These are phyloP conservation scores for Penicillium tannophilum DNA, from an alignment of 495 filamentous ascomycete species.

Conservation along the genomic window DNA sequence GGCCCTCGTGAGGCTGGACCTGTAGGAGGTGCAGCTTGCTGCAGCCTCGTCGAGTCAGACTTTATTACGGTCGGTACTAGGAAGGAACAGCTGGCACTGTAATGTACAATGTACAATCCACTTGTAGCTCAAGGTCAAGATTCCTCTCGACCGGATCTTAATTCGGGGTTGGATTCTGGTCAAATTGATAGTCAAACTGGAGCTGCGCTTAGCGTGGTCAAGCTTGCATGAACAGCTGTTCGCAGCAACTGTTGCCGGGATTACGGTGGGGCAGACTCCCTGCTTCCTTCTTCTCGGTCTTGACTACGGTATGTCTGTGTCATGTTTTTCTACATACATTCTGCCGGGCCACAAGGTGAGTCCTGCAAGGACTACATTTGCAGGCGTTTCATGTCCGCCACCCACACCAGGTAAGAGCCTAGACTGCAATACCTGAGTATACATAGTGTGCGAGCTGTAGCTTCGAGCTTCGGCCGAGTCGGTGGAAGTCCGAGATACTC, in stretches of 20 bases:
- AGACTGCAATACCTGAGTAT: not conserved
- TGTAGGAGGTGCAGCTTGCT: constrained; percentile 8
- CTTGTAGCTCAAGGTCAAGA: not conserved
- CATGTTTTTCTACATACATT: not conserved
- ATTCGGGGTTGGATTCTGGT: constrained; percentile 7
- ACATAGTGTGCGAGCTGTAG: not conserved
- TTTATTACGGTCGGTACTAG: not conserved
- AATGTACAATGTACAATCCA: not conserved
- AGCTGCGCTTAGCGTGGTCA: constrained; percentile 7
- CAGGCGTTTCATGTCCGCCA: constrained; percentile 6
- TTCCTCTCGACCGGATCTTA: constrained; percentile 13
- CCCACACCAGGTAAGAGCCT: constrained; percentile 5
- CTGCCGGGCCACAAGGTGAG: not conserved
- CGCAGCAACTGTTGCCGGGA: constrained; percentile 13
- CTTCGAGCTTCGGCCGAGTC: not conserved
- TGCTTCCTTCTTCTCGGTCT: not conserved
- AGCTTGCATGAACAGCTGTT: constrained; percentile 31
- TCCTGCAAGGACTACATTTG: constrained; percentile 15
- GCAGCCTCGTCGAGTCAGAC: constrained; percentile 10
- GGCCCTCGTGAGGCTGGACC: constrained; percentile 9
- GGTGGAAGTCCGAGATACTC: not conserved
- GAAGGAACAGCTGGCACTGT: not conserved
- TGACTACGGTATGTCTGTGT: not conserved
- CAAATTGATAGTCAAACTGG: not conserved
- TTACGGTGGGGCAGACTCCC: not conserved